These are phyloP conservation scores for Ricinus communis DNA, from an alignment of 345 rosid genomes.

Conservation along the genomic window DNA sequence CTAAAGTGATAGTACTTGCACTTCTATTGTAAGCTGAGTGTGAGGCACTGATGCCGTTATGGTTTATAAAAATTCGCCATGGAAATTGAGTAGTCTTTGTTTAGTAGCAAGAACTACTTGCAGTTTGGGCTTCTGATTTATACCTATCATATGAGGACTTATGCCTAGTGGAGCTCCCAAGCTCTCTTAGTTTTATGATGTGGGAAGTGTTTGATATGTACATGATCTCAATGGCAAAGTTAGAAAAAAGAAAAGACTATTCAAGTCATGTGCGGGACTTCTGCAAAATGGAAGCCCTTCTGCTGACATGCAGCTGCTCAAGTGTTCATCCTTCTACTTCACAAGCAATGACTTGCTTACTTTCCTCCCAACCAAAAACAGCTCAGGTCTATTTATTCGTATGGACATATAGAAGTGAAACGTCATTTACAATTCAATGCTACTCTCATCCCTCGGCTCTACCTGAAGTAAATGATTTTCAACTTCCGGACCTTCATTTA, in stretches of 20 bases:
- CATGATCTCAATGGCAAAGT: conserved; percentile 16
- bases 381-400: not conserved
- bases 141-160: not conserved
- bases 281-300: not conserved
- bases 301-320: not conserved
- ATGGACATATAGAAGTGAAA: not conserved
- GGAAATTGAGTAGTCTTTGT: conserved; percentile 1
- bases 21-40: not conserved
- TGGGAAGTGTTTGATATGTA: conserved; percentile 1
- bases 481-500: conserved; percentile 22
- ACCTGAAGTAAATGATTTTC: conserved; percentile 19
- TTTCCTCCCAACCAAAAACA: conserved; percentile 6
- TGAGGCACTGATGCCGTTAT: not conserved
- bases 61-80: not conserved
- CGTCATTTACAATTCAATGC: conserved; percentile 21
- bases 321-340: conserved; percentile 2
- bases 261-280: not conserved
- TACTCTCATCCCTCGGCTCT: conserved; percentile 37
- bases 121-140: not conserved
- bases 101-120: conserved; percentile 9
- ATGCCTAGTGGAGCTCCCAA: not conserved
- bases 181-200: conserved; percentile 2
- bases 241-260: not conserved
- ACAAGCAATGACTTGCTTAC: conserved; percentile 3
- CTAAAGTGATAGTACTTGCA: no score